Percentiles rank a stretch among this genome's conserved stretches.
phyloP scores from a whole-genome alignment of 768 basidiomycete genomes.

The Agaricus blazei region DNA sequence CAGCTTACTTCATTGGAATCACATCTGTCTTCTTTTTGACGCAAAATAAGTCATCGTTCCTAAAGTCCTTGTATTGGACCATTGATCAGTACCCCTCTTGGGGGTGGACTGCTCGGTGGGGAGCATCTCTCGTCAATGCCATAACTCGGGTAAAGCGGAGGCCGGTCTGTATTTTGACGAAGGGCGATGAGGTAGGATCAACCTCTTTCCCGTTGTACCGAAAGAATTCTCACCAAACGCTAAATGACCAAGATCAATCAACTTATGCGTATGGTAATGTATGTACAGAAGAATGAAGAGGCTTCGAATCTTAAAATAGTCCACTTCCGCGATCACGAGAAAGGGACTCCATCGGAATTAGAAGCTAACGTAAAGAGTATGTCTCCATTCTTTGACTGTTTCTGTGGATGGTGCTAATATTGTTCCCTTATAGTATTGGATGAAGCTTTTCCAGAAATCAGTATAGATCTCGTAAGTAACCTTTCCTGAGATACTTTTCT shows the following conservation, averaged over 20 bases:
- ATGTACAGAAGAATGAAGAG: constrained; percentile 64
- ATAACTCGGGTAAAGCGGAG: constrained; percentile 46
- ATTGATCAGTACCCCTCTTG: constrained; percentile 53
- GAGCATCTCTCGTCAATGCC: constrained; percentile 31
- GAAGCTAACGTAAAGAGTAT: constrained; percentile 66
- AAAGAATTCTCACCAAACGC: background rate
- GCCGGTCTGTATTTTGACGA: constrained; percentile 56
- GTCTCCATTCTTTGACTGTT: constrained; percentile 10
- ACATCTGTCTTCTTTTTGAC: constrained; percentile 40
- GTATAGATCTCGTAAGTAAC: constrained; percentile 48
- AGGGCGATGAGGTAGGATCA: constrained; percentile 55
- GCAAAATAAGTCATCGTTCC: constrained; percentile 48
- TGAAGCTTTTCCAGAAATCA: constrained; percentile 58
- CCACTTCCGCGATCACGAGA: constrained; percentile 53
- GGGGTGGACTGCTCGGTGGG: constrained; percentile 35
- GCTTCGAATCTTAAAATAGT: constrained; percentile 66
- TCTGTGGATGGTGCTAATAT: no score
- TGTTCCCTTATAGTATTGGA: no score
- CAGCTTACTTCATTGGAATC: constrained; percentile 53
- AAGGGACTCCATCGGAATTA: constrained; percentile 59
- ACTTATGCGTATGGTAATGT: constrained; percentile 60
- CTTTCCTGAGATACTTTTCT: background rate
- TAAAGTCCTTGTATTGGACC: constrained; percentile 54
- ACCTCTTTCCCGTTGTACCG: background rate
- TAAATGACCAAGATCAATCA: constrained; percentile 48